These are phyloP conservation scores for Paxillus rubicundulus DNA, from an alignment of 768 basidiomycete genomes.

Conservation along the genomic window DNA sequence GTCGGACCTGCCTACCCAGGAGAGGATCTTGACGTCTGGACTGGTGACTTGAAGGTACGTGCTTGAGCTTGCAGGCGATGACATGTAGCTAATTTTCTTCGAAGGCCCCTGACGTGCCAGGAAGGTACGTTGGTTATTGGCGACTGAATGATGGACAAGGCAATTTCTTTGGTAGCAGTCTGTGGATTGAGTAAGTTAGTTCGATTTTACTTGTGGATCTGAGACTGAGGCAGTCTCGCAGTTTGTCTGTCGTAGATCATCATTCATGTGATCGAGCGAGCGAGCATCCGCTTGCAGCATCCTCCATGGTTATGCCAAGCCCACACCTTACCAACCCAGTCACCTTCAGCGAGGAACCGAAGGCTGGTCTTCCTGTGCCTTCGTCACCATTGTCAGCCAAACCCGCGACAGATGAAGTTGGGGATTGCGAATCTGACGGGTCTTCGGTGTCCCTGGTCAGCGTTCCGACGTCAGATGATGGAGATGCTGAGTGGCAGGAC, in stretches of 20 bases:
- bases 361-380: constrained; percentile 2
- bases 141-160: constrained; percentile 58
- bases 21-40: constrained; percentile 60
- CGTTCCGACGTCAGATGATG: constrained; percentile 53
- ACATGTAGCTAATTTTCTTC: constrained; percentile 1
- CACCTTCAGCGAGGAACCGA: constrained; percentile 4
- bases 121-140: constrained; percentile 78
- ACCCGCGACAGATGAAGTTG: constrained; percentile 40
- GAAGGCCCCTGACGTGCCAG: constrained; percentile 71
- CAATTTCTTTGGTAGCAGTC: constrained; percentile 59
- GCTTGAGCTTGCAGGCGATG: neutral
- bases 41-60: constrained; percentile 70
- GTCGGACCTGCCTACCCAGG: constrained; percentile 61
- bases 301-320: constrained; percentile 64
- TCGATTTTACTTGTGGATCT: neutral
- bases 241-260: constrained; percentile 66
- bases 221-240: constrained; percentile 24
- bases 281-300: constrained; percentile 60
- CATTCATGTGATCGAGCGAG: constrained; percentile 31
- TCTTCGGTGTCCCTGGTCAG: constrained; percentile 62
- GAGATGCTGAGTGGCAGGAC: constrained; percentile 59
- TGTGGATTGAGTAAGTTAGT: constrained; percentile 74
- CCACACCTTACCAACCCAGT: constrained; percentile 23
- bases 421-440: constrained; percentile 35
- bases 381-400: constrained; percentile 19